Percentiles rank a stretch among this genome's conserved stretches.
These are phyloP conservation scores for Wickerhamomyces strasburgensis DNA, from an alignment of 805 yeast species.

Conservation along the genomic window DNA sequence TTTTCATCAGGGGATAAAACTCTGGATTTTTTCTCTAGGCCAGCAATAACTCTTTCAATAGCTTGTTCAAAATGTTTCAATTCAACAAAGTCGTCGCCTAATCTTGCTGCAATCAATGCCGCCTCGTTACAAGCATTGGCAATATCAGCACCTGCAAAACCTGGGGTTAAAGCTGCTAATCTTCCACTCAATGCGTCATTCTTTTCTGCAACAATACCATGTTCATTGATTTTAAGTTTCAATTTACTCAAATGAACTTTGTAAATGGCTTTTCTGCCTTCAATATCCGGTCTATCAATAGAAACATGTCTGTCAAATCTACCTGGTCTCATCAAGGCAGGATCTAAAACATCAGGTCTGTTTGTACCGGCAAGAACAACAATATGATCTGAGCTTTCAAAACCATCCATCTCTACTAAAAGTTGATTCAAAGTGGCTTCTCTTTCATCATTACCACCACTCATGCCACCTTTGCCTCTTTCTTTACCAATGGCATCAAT, in stretches of 20 bases:
- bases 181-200: slow-evolving; percentile 69
- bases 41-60: slow-evolving; percentile 90
- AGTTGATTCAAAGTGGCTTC: slow-evolving; percentile 90
- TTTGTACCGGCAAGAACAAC: slow-evolving; percentile 95
- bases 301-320: slow-evolving; percentile 88
- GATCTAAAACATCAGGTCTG: slow-evolving; percentile 85
- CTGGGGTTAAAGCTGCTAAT: slow-evolving; percentile 89
- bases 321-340: slow-evolving; percentile 90
- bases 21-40: slow-evolving; percentile 81
- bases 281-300: slow-evolving; percentile 82
- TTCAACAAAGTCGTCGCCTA: slow-evolving; percentile 55
- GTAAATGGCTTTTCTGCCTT: slow-evolving; percentile 84
- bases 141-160: slow-evolving; percentile 94
- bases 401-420: slow-evolving; percentile 95
- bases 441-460: slow-evolving; percentile 88
- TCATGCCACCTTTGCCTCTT: slow-evolving; percentile 64
- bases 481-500: slow-evolving; percentile 94
- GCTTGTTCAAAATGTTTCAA: slow-evolving; percentile 83
- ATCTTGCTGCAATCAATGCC: slow-evolving; percentile 87
- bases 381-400: slow-evolving; percentile 80
- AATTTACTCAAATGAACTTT: slow-evolving; percentile 70
- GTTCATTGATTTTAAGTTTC: slow-evolving; percentile 38
- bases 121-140: slow-evolving; percentile 95
- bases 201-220: slow-evolving; percentile 36
- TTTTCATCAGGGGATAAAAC: slow-evolving; percentile 78